Base-by-base conservation (phyloP, 1,284 basidiomycete genomes). In the Trichosporon sp. region DNA sequence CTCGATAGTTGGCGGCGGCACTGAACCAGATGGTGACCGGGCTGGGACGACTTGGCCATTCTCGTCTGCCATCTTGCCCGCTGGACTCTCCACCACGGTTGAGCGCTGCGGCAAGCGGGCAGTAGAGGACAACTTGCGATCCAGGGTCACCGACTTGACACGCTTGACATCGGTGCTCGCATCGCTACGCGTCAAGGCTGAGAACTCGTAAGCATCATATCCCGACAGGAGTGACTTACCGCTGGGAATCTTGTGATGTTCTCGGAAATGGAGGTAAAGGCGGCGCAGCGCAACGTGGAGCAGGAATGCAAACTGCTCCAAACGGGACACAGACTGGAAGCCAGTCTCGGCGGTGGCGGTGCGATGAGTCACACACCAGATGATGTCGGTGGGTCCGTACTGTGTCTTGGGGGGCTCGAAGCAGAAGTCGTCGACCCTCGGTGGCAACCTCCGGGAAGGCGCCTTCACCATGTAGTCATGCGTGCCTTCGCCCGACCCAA, bases 281-380 rank as follows among this genome's bases (percentile, higher is more conserved):
- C 96, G 88, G 74, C 95, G 88, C 67, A 99, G 86, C 4, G 96
- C 97, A 21, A 99, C 97, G 76, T 98, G 95, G 66, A 99, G 85
- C 71, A 99, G 84, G 86, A 97, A 99, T 0, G 97, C 92, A 82
- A 98, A 99, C 81, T 99, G 96, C 85, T 99, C 96, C 74, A 99
- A 85, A 71, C 96, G 87, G 65, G 95, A 94, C 18, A 98, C 96
- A 15, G 92, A 87, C 79, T 93, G 91, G 83, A 99, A 98, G 9
- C 95, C 95, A 23, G 84, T 77, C 62, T 89, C 85, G 75, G 90
- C 91, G 2, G 86, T 86, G 66, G 79, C 78, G 78, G 88, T 88
- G 47, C 87, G 90, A 84, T 91, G 93, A n/a, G 90, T 88, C 8
- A 86, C 87, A 82, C 96, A 98, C 73, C 89, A 88, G 69, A 92